phyloP scores from a whole-genome alignment of 2,329 filamentous ascomycete genomes.

The Xylaria sp. region DNA sequence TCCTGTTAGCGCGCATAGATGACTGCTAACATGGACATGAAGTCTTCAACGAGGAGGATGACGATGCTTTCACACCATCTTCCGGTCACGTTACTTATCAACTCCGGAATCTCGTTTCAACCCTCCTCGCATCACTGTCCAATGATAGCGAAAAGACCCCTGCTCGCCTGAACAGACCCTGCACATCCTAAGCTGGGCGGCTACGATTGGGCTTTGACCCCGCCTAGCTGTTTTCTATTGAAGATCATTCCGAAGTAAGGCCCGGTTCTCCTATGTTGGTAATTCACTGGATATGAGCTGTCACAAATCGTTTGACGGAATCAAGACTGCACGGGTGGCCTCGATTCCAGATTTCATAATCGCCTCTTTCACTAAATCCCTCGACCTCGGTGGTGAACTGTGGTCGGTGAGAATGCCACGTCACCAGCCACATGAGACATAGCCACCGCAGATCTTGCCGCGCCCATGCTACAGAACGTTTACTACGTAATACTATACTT shows the following conservation, averaged over 20 bases:
- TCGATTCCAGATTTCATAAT: conserved; percentile 20
- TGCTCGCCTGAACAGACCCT: conserved; percentile 47
- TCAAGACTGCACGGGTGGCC: not conserved
- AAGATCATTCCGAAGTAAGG: conserved; percentile 41
- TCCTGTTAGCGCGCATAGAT: not conserved
- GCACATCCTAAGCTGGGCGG: conserved; percentile 42
- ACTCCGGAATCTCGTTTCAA: conserved; percentile 40
- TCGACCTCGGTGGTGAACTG: conserved; percentile 10
- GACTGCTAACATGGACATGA: conserved; percentile 22
- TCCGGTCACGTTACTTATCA: conserved; percentile 47
- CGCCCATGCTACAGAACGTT: conserved; percentile 11
- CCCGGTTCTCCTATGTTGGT: conserved; percentile 10
- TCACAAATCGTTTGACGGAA: not conserved
- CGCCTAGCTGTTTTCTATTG: conserved; percentile 28
- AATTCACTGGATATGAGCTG: conserved; percentile 10
- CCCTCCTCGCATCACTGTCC: conserved; percentile 42
- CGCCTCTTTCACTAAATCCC: conserved; percentile 16
- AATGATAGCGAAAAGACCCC: conserved; percentile 46
- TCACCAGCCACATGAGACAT: conserved; percentile 43
- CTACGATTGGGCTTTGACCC: conserved; percentile 46
- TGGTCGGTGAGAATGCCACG: conserved; percentile 45
- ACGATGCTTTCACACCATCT: conserved; percentile 45
- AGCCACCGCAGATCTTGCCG: conserved; percentile 40
- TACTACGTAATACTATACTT: conserved; percentile 10
- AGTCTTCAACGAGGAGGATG: conserved; percentile 35